Evolutionary conservation across 257 asterid species (phyloP), one percentile per base, ranked within the genome.

Genomic region (Gentiana straminea): DNA sequence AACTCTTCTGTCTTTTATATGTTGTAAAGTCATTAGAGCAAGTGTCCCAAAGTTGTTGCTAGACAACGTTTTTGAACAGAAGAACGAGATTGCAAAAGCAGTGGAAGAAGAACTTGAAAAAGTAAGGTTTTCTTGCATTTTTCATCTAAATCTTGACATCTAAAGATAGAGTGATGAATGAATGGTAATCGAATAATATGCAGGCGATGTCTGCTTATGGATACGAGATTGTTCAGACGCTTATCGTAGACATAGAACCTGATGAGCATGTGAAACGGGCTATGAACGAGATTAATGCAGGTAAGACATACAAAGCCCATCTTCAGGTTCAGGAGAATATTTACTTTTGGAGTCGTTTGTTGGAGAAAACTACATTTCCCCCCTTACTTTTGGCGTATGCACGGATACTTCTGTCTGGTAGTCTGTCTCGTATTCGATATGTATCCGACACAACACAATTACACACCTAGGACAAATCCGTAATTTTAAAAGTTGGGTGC

Each of bases 191-290:
- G 24, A 49, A 69, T 59, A 33, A 38, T 41, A 9, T 62, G 24
- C 77, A 86, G 94, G 95, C 91, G 38, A 83, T 86, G 94, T 83
- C 95, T 52, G 82, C 83, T n/a, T 84, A 86, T 33, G 88, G 91
- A 48, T 86, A 69, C 54, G 88, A 86, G 77, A 86, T 86, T 36
- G 94, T 86, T 57, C 95, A 86, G 65, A 86, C 94, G n/a, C 80
- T 86, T 60, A 83, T 86, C 61, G 86, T 83, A 24, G 95, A 86
- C 67, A 81, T 86, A 56, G 94, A 83, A 63, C 95, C 94, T 4
- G 89, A 84, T 66, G 81, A 71, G 71, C 86, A 74, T 43, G 94
- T 86, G 48, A 84, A 84, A 79, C 74, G 91, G 61, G 87, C 95
- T 61, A 86, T 86, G 95, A 81, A 86, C 44, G 94, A 86, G 75